Percentiles rank a stretch among this genome's conserved stretches.
Evolutionary conservation across 2,329 filamentous ascomycete species (phyloP).

Genomic region (Penicillium hesseltinei): DNA sequence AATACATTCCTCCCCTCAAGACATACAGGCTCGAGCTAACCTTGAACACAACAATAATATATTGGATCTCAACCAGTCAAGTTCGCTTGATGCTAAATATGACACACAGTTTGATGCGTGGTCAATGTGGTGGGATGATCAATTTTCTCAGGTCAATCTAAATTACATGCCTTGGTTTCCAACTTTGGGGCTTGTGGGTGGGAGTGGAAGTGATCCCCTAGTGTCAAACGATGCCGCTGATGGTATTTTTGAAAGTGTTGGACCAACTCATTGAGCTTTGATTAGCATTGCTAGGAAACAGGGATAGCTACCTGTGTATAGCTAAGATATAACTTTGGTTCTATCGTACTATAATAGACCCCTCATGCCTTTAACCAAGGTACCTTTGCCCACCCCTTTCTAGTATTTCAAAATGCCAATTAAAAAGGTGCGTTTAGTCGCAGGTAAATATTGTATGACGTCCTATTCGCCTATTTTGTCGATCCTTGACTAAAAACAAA

Average conservation of each 20-base stretch:
- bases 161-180: conserved; percentile 6
- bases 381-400: no score
- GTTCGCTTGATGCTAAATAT: neutral
- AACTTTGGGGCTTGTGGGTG: neutral
- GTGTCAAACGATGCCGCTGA: neutral
- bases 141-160: conserved; percentile 1
- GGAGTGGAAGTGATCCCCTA: neutral
- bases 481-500: no score
- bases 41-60: neutral
- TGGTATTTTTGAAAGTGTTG: neutral
- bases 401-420: no score
- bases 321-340: neutral
- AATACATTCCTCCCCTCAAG: neutral
- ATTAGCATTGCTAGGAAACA: neutral
- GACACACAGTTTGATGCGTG: neutral
- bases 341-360: no score
- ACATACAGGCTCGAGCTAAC: neutral
- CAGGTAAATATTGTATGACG: no score
- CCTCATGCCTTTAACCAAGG: no score
- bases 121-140: neutral
- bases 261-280: neutral
- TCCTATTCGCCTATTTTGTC: no score
- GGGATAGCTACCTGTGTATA: neutral
- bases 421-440: no score
- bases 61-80: neutral